These are phyloP conservation scores for Amoeboradix gromovi DNA, from an alignment of 371 early-diverging fungal genomes.

Conservation along the genomic window DNA sequence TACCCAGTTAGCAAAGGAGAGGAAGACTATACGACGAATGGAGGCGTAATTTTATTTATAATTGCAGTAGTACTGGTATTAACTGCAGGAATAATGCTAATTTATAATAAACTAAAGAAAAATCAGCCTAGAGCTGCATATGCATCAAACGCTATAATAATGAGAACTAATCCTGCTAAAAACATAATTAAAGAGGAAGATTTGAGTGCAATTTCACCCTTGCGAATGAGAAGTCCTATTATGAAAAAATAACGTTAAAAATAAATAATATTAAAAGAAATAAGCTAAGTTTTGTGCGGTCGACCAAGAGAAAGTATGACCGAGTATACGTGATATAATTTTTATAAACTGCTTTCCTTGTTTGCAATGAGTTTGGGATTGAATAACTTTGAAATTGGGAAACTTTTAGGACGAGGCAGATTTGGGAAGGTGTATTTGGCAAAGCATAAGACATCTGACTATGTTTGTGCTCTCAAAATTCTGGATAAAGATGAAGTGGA, in stretches of 20 bases:
- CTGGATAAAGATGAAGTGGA: constrained; percentile 52
- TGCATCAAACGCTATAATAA: too few relatives aligned
- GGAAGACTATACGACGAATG: too few relatives aligned
- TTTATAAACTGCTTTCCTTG: background rate
- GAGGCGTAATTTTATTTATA: too few relatives aligned
- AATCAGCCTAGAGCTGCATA: too few relatives aligned
- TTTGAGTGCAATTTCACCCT: background rate
- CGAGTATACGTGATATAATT: too few relatives aligned
- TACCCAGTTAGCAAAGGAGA: too few relatives aligned
- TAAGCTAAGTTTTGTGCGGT: background rate
- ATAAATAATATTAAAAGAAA: background rate
- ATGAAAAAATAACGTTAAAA: background rate
- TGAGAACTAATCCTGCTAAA: too few relatives aligned
- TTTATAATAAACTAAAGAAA: too few relatives aligned
- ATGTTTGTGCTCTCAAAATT: constrained; percentile 74
- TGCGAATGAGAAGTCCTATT: background rate
- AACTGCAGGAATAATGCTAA: too few relatives aligned
- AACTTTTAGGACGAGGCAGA: constrained; percentile 72
- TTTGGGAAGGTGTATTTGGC: constrained; percentile 94
- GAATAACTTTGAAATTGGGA: constrained; percentile 85
- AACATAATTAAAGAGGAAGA: background rate
- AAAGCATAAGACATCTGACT: constrained; percentile 47
- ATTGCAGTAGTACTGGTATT: too few relatives aligned
- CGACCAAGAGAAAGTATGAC: background rate
- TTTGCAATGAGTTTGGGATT: constrained; percentile 8